Evolutionary conservation across 371 early-diverging fungal species (phyloP).

Genomic region (Apophysomyces elegans): DNA sequence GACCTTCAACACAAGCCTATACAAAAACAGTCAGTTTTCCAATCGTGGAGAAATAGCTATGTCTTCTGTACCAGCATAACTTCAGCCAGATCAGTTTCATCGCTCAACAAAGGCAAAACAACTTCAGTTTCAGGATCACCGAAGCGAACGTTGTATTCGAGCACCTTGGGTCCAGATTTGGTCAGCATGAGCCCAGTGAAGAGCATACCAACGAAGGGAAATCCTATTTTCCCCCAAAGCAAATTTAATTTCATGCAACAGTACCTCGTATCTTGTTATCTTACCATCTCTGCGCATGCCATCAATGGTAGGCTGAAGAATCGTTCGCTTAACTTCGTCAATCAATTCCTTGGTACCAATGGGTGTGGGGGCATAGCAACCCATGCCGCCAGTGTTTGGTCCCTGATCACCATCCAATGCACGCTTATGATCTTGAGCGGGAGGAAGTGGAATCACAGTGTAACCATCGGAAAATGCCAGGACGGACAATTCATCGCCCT

Average conservation of each 20-base stretch:
- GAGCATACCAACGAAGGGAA: conserved; percentile 96
- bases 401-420: conserved; percentile 92
- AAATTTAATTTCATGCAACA: background rate
- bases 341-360: conserved; percentile 82
- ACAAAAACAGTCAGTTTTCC: background rate
- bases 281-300: conserved; percentile 92
- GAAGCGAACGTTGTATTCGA: conserved; percentile 97
- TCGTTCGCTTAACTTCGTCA: conserved; percentile 71
- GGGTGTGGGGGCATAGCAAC: conserved; percentile 96
- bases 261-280: background rate
- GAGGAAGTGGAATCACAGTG: conserved; percentile 85
- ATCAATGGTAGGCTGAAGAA: conserved; percentile 91
- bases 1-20: conserved; percentile 85
- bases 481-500: conserved; percentile 91
- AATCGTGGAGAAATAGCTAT: no score
- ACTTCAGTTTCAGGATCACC: conserved; percentile 98
- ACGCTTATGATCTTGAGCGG: conserved; percentile 98
- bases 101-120: conserved; percentile 87
- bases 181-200: conserved; percentile 98
- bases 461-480: conserved; percentile 97
- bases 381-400: conserved; percentile 99
- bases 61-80: conserved; percentile 64
- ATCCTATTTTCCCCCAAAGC: conserved; percentile 37
- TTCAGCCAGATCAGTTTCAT: conserved; percentile 85
- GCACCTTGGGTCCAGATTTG: conserved; percentile 83